phyloP scores from a whole-genome alignment of 163 green algal genomes.

The Coccomyxa subellipsoidea region DNA sequence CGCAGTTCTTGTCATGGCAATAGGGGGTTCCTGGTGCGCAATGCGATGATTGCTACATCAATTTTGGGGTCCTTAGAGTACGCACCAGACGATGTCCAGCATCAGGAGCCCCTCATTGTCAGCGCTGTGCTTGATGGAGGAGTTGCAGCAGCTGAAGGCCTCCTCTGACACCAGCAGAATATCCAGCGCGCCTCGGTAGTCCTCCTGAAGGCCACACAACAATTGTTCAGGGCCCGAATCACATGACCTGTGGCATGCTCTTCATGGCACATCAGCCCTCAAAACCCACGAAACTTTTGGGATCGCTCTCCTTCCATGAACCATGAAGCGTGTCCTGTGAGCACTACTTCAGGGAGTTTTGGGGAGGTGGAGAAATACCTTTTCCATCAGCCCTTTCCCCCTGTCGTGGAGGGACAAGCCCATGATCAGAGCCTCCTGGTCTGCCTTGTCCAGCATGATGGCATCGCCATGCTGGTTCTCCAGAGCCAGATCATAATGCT shows the following conservation, averaged over 20 bases:
- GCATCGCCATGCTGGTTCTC: conserved; percentile 40
- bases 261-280: neutral
- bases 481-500: conserved; percentile 32
- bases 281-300: neutral
- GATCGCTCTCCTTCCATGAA: neutral
- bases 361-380: conserved; percentile 21
- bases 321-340: neutral
- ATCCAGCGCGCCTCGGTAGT: conserved; percentile 41
- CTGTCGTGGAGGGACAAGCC: conserved; percentile 55
- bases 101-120: conserved; percentile 71
- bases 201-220: conserved; percentile 26
- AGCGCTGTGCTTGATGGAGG: conserved; percentile 31
- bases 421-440: conserved; percentile 42
- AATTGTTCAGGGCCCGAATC: neutral
- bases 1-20: too few species aligned
- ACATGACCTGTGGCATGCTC: neutral
- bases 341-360: neutral
- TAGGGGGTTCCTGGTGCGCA: too few species aligned
- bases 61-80: too few species aligned
- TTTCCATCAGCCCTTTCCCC: conserved; percentile 33
- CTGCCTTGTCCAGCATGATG: conserved; percentile 27
- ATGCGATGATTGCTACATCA: too few species aligned
- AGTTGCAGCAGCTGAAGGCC: conserved; percentile 27
- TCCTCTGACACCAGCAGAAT: conserved; percentile 62
- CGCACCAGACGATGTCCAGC: conserved; percentile 68